Base-by-base conservation (phyloP, 2,329 filamentous ascomycete species). In the Arthrocladium fulminans region DNA sequence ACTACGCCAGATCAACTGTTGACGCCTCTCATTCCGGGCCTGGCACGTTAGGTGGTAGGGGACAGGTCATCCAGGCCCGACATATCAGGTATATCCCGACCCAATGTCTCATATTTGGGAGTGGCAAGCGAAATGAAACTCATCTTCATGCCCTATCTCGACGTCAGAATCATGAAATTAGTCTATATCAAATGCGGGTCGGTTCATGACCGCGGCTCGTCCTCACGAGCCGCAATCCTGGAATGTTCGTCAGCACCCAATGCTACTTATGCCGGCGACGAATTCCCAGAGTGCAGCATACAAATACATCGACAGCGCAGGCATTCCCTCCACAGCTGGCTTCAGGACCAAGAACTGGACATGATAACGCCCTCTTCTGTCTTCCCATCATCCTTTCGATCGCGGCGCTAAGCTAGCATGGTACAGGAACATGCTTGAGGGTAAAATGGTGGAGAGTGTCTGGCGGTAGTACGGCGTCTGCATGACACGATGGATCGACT, bases 201-300 rank as follows among this genome's bases (percentile, higher is more conserved):
- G 22, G 68, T 62, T 17, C 62, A 68, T 2, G 71, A 68, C 2
- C 71, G 68, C 53, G 69, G 70, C 51, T 68, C 67, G 61, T 65
- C 2, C 59, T 64, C 23, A 67, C 63, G 23, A 27, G 42, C 17
- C 61, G 63, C 19, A 51, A 59, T 0, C 66, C 67, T 0, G 68
- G 68, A 0, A 62, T 71, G 50, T 70, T 67, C 68, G 0, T 70
- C 67, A 0, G 59, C 71, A 47, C 70, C 71, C 57, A 70, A 71
- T 48, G 61, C 63, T 3, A 71, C 68, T 1, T 62, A 70, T 29
- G 9, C 39, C 22, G 9, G 39, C 3, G 12, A 3, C 23, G 3
- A 24, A 29, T 23, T n/a, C 20, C n/a, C 12, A 19, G 9, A 59
- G 61, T 0, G 50, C 56, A 7, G 67, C 60, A 0, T 61, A 64